Evolutionary conservation across 345 rosid genomes (phyloP).

Genomic region (Excoecaria cochinchinensis): DNA sequence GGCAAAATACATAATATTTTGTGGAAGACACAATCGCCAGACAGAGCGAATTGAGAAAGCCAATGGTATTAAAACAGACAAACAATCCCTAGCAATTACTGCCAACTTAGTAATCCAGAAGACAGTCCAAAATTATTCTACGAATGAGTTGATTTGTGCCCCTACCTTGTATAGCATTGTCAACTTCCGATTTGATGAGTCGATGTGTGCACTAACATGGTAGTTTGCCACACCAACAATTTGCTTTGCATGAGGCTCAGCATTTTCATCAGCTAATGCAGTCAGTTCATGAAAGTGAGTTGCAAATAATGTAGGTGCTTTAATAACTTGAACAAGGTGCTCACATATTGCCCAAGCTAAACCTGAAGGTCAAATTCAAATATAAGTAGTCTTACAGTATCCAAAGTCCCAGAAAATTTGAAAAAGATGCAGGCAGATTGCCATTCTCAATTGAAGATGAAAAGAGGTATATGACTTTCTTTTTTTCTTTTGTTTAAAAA

Average conservation of each 20-base stretch:
- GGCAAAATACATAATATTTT: background rate
- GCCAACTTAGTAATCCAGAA: background rate
- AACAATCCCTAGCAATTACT: background rate
- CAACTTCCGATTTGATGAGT: slow-evolving; percentile 72
- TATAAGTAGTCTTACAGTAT: background rate
- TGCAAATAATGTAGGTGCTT: slow-evolving; percentile 91
- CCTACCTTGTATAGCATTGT: slow-evolving; percentile 96
- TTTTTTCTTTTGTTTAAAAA: background rate
- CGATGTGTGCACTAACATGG: slow-evolving; percentile 97
- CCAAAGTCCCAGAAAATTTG: slow-evolving; percentile 1
- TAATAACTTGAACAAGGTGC: slow-evolving; percentile 81
- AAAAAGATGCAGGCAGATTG: background rate
- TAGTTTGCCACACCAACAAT: slow-evolving; percentile 78
- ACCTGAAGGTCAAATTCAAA: slow-evolving; percentile 42
- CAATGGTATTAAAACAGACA: background rate
- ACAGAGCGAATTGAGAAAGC: background rate
- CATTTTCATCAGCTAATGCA: slow-evolving; percentile 68
- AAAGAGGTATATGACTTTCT: background rate
- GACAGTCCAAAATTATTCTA: background rate
- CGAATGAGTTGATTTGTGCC: slow-evolving; percentile 1
- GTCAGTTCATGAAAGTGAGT: slow-evolving; percentile 99
- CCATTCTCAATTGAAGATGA: background rate
- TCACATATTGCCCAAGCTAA: slow-evolving; percentile 99
- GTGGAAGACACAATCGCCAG: background rate
- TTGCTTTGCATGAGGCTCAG: slow-evolving; percentile 38